phyloP scores from a whole-genome alignment of 2,329 filamentous ascomycete species.

The Trichoderma semiorbis region DNA sequence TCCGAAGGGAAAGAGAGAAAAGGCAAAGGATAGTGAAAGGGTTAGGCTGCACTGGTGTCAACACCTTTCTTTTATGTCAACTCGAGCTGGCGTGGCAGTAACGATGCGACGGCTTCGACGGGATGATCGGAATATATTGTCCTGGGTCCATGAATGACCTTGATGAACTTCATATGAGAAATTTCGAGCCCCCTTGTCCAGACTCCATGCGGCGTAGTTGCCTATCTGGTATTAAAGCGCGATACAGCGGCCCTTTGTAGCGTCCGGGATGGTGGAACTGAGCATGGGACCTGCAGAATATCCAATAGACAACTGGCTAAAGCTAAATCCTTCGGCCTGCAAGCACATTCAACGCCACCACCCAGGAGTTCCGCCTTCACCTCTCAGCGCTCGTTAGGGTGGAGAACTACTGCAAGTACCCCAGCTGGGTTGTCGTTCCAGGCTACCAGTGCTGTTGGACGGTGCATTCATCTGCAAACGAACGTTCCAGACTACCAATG shows the following conservation, averaged over 20 bases:
- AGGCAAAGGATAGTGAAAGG: not conserved
- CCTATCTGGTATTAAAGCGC: not conserved
- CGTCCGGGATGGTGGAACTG: not conserved
- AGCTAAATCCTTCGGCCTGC: not conserved
- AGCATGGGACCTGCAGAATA: not conserved
- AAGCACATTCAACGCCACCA: not conserved
- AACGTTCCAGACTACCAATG: not conserved
- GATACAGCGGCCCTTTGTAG: not conserved
- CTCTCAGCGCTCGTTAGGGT: not conserved
- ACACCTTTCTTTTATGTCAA: not conserved
- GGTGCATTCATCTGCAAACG: not conserved
- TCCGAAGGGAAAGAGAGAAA: not conserved
- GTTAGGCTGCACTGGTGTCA: slow-evolving; percentile 2
- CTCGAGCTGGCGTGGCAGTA: not conserved
- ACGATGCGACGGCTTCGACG: not conserved
- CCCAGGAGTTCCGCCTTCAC: not conserved
- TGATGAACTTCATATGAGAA: slow-evolving; percentile 1
- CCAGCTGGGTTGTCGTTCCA: not conserved
- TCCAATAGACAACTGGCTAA: not conserved
- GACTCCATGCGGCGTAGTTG: not conserved
- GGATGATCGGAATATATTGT: not conserved
- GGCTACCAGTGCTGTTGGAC: not conserved
- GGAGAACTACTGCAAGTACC: not conserved
- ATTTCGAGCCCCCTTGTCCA: not conserved
- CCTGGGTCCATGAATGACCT: not conserved